Evolutionary conservation across 192 early-diverging fungal genomes (phyloP).

Genomic region (Endogone sp.): DNA sequence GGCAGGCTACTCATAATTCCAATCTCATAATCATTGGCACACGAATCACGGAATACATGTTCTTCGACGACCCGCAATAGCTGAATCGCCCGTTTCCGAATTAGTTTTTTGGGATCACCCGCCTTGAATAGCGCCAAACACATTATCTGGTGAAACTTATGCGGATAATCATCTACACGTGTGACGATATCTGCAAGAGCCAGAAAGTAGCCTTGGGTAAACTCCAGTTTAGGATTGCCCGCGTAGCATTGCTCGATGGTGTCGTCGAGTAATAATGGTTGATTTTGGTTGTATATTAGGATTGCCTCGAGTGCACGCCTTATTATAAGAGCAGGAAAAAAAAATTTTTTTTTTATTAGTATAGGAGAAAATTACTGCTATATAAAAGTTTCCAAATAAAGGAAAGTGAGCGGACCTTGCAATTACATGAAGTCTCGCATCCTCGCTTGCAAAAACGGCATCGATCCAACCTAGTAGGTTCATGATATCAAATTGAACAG

Average conservation of each 20-base stretch:
- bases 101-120: constrained; percentile 64
- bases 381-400: background rate
- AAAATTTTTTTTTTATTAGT: background rate
- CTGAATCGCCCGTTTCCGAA: constrained; percentile 66
- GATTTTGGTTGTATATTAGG: constrained; percentile 56
- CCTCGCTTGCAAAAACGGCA: constrained; percentile 55
- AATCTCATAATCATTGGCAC: constrained; percentile 61
- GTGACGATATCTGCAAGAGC: constrained; percentile 70
- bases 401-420: constrained; percentile 38
- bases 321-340: constrained; percentile 36
- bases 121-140: constrained; percentile 74
- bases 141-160: constrained; percentile 52
- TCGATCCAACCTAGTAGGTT: constrained; percentile 60
- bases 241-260: constrained; percentile 72
- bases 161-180: constrained; percentile 60
- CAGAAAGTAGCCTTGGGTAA: constrained; percentile 69
- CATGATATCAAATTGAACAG: constrained; percentile 46
- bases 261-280: constrained; percentile 51
- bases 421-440: constrained; percentile 47
- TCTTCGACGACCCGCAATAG: constrained; percentile 70
- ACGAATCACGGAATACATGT: constrained; percentile 54
- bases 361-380: background rate
- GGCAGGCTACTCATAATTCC: constrained; percentile 69
- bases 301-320: constrained; percentile 67
- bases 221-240: constrained; percentile 53